Conservation (phyloP, 2,329 filamentous ascomycete genomes). For the Beauveria medogensis region DNA sequence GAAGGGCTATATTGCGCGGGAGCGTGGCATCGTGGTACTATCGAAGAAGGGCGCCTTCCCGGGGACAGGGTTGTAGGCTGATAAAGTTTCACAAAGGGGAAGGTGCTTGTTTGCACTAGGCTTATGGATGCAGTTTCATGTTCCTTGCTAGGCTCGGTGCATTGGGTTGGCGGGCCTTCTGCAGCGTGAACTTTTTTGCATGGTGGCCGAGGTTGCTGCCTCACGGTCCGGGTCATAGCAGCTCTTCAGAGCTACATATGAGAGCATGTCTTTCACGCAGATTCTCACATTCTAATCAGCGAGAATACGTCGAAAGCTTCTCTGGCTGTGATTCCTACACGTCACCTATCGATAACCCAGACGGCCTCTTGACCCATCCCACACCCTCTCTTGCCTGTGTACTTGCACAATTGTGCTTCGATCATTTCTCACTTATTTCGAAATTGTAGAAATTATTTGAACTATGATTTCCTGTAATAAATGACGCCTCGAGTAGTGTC, state of each 20-base stretch:
- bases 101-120: not conserved
- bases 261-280: too few relatives aligned
- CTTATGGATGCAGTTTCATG: not conserved
- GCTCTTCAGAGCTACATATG: too few relatives aligned
- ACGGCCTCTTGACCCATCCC: not conserved
- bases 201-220: not conserved
- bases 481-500: slow-evolving; percentile 17
- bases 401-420: not conserved
- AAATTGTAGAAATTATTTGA: not conserved
- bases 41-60: slow-evolving; percentile 93
- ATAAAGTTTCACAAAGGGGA: not conserved
- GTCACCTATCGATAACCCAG: slow-evolving; percentile 7
- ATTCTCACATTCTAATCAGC: too few relatives aligned
- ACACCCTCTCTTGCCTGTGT: slow-evolving; percentile 8
- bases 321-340: not conserved
- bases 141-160: not conserved
- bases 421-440: too few relatives aligned
- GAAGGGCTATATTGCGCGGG: slow-evolving; percentile 96
- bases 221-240: not conserved
- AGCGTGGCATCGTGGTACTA: slow-evolving; percentile 81
- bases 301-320: too few relatives aligned
- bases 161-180: not conserved
- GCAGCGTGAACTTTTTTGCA: not conserved
- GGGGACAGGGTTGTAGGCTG: slow-evolving; percentile 61
- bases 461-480: slow-evolving; percentile 7